Conservation (phyloP, 163 green algal genomes). For the Prototheca stagnorum region DNA sequence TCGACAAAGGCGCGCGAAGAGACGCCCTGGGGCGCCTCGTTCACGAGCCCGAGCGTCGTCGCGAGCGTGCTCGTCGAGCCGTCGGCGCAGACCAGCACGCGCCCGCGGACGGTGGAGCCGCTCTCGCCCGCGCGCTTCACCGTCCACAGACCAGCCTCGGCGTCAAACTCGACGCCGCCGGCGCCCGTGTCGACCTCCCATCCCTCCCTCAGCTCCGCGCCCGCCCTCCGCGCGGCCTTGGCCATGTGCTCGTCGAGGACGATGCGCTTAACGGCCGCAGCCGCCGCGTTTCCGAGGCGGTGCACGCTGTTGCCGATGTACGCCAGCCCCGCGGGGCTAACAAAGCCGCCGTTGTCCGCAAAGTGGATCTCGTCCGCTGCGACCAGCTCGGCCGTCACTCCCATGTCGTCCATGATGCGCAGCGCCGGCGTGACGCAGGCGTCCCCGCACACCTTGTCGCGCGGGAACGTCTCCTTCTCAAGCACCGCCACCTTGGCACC, state of each 20-base stretch:
- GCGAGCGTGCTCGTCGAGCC: conserved; percentile 67
- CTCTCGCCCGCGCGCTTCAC: conserved; percentile 34
- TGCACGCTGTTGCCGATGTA: conserved; percentile 57
- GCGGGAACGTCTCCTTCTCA: conserved; percentile 75
- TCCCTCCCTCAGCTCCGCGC: conserved; percentile 60
- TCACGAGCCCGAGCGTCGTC: conserved; percentile 78
- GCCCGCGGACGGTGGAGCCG: conserved; percentile 28
- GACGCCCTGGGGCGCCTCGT: conserved; percentile 57
- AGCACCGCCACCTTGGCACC: conserved; percentile 65
- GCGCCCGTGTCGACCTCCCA: conserved; percentile 74
- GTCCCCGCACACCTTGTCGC: conserved; percentile 73
- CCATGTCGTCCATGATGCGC: conserved; percentile 52
- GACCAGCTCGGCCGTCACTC: conserved; percentile 52
- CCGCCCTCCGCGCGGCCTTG: conserved; percentile 29
- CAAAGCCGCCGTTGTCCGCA: conserved; percentile 73
- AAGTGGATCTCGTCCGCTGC: conserved; percentile 74
- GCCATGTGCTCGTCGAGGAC: conserved; percentile 65
- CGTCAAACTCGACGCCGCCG: conserved; percentile 42
- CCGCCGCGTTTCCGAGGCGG: conserved; percentile 63
- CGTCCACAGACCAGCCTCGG: conserved; percentile 56
- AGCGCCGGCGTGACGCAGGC: conserved; percentile 63
- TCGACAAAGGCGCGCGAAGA: conserved; percentile 71
- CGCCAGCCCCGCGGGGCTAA: conserved; percentile 11
- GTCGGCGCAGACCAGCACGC: conserved; percentile 70
- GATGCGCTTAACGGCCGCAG: conserved; percentile 70